Conservation (phyloP, 768 basidiomycete species). For the Macrolepiota dolichaula region DNA sequence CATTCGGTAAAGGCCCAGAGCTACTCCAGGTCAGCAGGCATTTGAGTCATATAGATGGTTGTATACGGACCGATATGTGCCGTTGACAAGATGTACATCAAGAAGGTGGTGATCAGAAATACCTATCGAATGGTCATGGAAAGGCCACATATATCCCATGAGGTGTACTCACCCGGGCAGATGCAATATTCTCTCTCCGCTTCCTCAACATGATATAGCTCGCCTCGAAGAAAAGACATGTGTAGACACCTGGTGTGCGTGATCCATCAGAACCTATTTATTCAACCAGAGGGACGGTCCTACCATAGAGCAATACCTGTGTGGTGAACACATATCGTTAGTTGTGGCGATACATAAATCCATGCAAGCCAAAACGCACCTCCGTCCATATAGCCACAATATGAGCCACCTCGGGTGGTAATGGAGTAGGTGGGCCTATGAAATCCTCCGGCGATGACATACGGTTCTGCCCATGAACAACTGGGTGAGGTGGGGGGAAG, state of each 20-base stretch:
- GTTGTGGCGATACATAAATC: neutral
- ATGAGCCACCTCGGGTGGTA: conserved; percentile 10
- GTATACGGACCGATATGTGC: conserved; percentile 21
- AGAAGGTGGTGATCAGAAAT: conserved; percentile 19
- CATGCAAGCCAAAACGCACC: conserved; percentile 1
- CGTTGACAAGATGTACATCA: conserved; percentile 24
- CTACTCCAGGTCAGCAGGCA: neutral
- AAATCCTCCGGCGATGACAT: conserved; percentile 2
- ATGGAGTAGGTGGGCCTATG: neutral
- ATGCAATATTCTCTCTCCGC: conserved; percentile 5
- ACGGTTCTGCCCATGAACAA: neutral
- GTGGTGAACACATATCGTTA: neutral
- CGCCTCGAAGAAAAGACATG: conserved; percentile 17
- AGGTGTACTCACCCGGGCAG: conserved; percentile 13
- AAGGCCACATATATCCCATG: neutral
- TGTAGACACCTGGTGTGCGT: conserved; percentile 14
- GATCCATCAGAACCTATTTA: neutral
- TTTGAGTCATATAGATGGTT: neutral
- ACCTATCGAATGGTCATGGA: conserved; percentile 12
- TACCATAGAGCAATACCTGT: conserved; percentile 12
- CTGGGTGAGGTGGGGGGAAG: neutral
- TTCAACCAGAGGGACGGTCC: neutral
- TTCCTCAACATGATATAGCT: conserved; percentile 17
- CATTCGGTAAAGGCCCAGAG: conserved; percentile 20
- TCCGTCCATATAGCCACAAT: conserved; percentile 17